Evolutionary conservation across 2,329 filamentous ascomycete genomes (phyloP).

Genomic region (Tolypocladium nubicola): DNA sequence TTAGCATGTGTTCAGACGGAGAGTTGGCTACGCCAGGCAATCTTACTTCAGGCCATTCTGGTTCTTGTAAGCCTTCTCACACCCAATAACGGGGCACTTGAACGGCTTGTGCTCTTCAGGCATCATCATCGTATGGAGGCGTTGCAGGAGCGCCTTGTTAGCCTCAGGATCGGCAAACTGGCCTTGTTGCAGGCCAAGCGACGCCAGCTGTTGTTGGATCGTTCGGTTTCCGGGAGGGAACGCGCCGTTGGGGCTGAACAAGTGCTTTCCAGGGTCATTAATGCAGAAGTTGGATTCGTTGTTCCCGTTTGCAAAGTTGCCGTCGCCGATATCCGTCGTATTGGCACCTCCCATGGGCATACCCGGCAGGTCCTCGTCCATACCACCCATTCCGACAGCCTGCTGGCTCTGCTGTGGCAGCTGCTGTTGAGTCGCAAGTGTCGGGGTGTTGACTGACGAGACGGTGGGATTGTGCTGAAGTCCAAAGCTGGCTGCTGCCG

Average conservation of each 20-base stretch:
- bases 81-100: conserved; percentile 94
- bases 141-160: conserved; percentile 45
- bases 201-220: conserved; percentile 57
- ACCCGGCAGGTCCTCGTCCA: conserved; percentile 63
- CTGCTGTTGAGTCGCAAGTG: conserved; percentile 71
- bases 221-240: conserved; percentile 53
- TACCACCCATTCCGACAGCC: conserved; percentile 44
- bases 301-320: conserved; percentile 38
- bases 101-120: conserved; percentile 96
- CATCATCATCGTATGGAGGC: conserved; percentile 50
- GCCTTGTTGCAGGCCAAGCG: conserved; percentile 64
- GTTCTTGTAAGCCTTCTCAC: conserved; percentile 99
- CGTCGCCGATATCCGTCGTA: conserved; percentile 36
- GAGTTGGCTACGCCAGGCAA: background rate
- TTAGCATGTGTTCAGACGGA: conserved; percentile 3
- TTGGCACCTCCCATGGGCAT: conserved; percentile 53
- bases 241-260: conserved; percentile 77
- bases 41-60: conserved; percentile 93
- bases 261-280: conserved; percentile 86
- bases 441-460: conserved; percentile 93
- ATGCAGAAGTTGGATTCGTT: conserved; percentile 51
- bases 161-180: conserved; percentile 73
- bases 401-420: conserved; percentile 48
- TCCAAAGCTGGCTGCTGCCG: conserved; percentile 63
- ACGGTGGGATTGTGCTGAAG: conserved; percentile 92